Percentiles rank a stretch among this genome's conserved stretches.
Evolutionary conservation across 2,329 filamentous ascomycete species (phyloP).

Genomic region (Paraconiothyrium brasiliense): DNA sequence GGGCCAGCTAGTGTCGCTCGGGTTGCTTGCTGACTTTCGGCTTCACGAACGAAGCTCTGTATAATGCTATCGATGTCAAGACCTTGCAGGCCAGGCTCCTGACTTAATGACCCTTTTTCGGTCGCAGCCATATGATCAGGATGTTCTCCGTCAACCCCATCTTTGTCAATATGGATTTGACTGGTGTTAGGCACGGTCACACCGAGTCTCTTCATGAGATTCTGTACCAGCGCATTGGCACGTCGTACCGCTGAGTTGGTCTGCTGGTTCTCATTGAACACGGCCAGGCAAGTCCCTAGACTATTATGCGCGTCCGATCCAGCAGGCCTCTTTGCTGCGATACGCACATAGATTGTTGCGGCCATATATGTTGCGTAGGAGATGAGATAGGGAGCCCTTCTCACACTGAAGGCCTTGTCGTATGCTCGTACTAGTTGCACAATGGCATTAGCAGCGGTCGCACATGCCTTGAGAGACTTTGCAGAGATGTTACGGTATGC

Average conservation of each 20-base stretch:
- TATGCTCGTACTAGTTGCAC: constrained; percentile 57
- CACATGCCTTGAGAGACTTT: constrained; percentile 57
- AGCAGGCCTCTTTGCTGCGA: constrained; percentile 55
- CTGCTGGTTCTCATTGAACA: constrained; percentile 61
- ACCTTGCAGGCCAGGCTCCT: constrained; percentile 37
- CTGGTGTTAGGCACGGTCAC: constrained; percentile 27
- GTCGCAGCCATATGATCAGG: constrained; percentile 18
- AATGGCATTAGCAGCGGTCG: constrained; percentile 58
- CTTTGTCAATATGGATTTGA: constrained; percentile 30
- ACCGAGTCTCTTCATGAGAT: constrained; percentile 57
- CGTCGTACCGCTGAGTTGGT: constrained; percentile 61
- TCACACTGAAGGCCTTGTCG: constrained; percentile 56
- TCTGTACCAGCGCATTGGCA: constrained; percentile 57
- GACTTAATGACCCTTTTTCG: constrained; percentile 21
- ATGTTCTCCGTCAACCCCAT: constrained; percentile 10
- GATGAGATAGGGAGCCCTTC: constrained; percentile 62
- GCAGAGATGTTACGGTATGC: constrained; percentile 53
- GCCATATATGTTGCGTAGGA: constrained; percentile 66
- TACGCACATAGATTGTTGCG: constrained; percentile 63
- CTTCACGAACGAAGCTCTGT: constrained; percentile 53
- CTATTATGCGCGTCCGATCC: constrained; percentile 49
- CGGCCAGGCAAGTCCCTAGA: constrained; percentile 56
- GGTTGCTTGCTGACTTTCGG: constrained; percentile 28
- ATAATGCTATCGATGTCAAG: constrained; percentile 56
- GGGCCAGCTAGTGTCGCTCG: constrained; percentile 20